Evolutionary conservation across 2,329 filamentous ascomycete species (phyloP).

Genomic region (Sclerotinia subarctica): DNA sequence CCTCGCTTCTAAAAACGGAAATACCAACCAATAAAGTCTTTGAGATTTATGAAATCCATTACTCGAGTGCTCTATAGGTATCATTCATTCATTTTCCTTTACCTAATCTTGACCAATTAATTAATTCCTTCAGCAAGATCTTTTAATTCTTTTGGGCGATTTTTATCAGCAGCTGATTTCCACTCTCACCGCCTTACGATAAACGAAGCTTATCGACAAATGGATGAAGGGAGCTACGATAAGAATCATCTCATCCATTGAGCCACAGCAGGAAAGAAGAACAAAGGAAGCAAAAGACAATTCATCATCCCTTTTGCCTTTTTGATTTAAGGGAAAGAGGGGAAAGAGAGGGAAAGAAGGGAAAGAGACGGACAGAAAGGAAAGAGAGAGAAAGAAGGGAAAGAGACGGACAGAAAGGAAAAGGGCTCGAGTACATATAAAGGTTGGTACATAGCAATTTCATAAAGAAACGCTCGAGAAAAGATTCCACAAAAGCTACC

Average conservation of each 20-base stretch:
- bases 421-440: background rate
- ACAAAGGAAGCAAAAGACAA: background rate
- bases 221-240: background rate
- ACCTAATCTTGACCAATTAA: background rate
- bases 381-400: too few species aligned
- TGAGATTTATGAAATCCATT: background rate
- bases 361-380: too few species aligned
- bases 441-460: background rate
- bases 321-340: too few species aligned
- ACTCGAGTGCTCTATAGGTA: too few species aligned
- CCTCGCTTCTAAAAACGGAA: background rate
- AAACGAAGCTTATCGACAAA: background rate
- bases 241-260: background rate
- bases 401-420: too few species aligned
- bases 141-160: background rate
- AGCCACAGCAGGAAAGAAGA: background rate
- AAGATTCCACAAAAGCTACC: background rate
- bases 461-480: background rate
- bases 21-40: background rate
- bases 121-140: background rate
- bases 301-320: too few species aligned
- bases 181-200: background rate
- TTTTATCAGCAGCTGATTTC: background rate
- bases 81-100: background rate
- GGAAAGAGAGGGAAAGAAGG: too few species aligned